Conservation (phyloP, 352 stramenopile species). For the Peronospora belbahrii region DNA sequence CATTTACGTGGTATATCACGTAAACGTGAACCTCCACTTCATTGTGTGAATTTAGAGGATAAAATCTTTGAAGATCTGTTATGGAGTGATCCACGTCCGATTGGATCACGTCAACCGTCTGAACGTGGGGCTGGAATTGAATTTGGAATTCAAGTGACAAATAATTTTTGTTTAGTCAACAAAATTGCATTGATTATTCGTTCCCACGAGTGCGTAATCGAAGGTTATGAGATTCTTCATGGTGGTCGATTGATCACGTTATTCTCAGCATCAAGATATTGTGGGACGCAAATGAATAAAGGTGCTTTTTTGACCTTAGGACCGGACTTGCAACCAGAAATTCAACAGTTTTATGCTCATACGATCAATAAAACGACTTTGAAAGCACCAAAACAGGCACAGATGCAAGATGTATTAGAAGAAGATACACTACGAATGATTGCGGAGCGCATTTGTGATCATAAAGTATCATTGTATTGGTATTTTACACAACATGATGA, state of each 20-base stretch:
- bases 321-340: constrained; percentile 86
- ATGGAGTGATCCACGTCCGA: constrained; percentile 87
- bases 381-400: constrained; percentile 47
- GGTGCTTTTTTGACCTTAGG: constrained; percentile 89
- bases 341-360: constrained; percentile 92
- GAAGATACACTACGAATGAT: constrained; percentile 91
- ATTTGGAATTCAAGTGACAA: constrained; percentile 90
- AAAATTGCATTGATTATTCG: constrained; percentile 89
- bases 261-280: constrained; percentile 90
- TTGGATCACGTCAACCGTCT: constrained; percentile 62
- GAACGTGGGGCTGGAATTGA: constrained; percentile 88
- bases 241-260: constrained; percentile 87
- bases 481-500: constrained; percentile 91
- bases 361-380: constrained; percentile 77
- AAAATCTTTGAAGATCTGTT: constrained; percentile 92
- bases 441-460: constrained; percentile 88
- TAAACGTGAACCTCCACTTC: constrained; percentile 87
- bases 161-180: constrained; percentile 92
- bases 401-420: constrained; percentile 77
- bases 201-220: constrained; percentile 89
- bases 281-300: constrained; percentile 89
- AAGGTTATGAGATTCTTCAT: constrained; percentile 89
- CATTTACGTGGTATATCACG: constrained; percentile 87
- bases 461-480: constrained; percentile 89
- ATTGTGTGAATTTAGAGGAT: constrained; percentile 84